Percentiles rank a stretch among this genome's conserved stretches.
Conservation (phyloP, 768 basidiomycete species). For the Kockovaella imperatae region DNA sequence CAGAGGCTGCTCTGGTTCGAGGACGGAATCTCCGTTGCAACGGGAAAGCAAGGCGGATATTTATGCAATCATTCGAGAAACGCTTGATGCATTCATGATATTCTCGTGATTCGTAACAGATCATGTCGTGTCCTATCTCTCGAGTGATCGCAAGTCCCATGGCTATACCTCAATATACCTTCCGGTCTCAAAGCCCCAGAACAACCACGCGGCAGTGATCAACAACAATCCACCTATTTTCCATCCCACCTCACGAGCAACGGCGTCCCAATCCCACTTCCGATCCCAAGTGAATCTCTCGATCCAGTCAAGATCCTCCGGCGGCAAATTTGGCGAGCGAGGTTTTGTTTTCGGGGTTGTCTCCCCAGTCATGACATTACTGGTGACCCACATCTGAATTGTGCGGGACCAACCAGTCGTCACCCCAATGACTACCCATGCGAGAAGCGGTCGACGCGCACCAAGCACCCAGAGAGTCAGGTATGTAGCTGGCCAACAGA, state of each 20-base stretch:
- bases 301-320: constrained; percentile 10
- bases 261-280: constrained; percentile 37
- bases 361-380: constrained; percentile 54
- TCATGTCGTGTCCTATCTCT: not conserved
- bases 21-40: not conserved
- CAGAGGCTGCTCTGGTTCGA: too few relatives aligned
- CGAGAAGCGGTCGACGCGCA: constrained; percentile 64
- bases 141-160: not conserved
- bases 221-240: constrained; percentile 31
- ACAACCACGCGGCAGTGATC: constrained; percentile 35
- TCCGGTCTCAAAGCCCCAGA: constrained; percentile 30
- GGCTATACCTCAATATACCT: not conserved
- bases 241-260: constrained; percentile 35
- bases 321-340: not conserved
- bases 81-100: too few relatives aligned
- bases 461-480: constrained; percentile 70
- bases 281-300: constrained; percentile 27
- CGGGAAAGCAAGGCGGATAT: too few relatives aligned
- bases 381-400: constrained; percentile 92
- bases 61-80: too few relatives aligned
- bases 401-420: constrained; percentile 61
- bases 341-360: not conserved
- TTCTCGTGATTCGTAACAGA: not conserved
- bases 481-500: constrained; percentile 93
- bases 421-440: constrained; percentile 83